Evolutionary conservation across 768 basidiomycete genomes (phyloP), one percentile per base, ranked within the genome.

Genomic region (Mycena galericulata): DNA sequence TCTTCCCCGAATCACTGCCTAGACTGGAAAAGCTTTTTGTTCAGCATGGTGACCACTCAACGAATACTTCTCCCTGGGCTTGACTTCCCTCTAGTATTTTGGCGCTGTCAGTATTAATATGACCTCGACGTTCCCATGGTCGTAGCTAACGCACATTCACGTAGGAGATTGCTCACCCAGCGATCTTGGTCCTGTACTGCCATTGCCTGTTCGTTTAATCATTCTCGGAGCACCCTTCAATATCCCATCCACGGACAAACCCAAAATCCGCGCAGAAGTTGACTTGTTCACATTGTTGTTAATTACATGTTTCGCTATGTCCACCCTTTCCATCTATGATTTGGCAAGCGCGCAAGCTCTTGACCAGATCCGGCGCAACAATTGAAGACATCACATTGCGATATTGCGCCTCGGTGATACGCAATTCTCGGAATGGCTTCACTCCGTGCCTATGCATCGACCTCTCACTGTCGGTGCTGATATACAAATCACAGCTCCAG

Each of bases 141-240:
- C 54, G 2, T 54, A 56, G 49, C 47, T 64, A 22, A 64, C 53
- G 7, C 55, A 64, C 46, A 56, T 64, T 30, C 34, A 56, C 22
- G 24, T 57, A 26, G 45, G 54, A 8, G 34, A 49, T 18, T 46
- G 41, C 45, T 55, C 55, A 6, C 17, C 27, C 3, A 14, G 32
- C 8, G 11, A 56, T 64, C 18, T 24, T 64, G 32, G 30, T 53
- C 54, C 2, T 47, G 29, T 3, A 12, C 27, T 17, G 62, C 62
- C 9, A 34, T 30, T 4, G 36, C 34, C 20, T 64, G 62, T 45
- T 22, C 9, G 17, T 56, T 64, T 45, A 17, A 5, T 43, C 51
- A 34, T 18, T 11, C 12, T 20, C 20, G 20, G 22, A 56, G 3
- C 45, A 36, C 45, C 34, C 20, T 45, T 34, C 45, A 4, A 38